phyloP scores from a whole-genome alignment of 495 filamentous ascomycete species.

The Tuber umbilicatum region DNA sequence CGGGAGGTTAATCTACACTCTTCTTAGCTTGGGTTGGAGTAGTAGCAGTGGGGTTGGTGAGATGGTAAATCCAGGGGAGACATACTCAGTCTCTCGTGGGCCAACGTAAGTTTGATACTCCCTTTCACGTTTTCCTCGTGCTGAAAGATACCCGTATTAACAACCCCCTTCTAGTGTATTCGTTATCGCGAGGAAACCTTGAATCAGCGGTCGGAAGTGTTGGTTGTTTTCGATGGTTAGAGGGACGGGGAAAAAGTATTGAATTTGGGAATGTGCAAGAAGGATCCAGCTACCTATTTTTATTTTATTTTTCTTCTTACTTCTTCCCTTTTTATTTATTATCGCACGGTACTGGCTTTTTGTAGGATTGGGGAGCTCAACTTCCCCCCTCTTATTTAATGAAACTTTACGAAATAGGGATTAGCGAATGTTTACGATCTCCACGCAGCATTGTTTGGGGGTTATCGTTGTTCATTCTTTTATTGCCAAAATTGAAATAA shows the following conservation, averaged over 20 bases:
- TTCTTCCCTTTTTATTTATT: neutral
- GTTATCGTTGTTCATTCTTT: neutral
- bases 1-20: conserved; percentile 32
- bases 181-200: conserved; percentile 39
- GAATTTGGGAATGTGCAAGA: neutral
- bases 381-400: neutral
- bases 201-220: conserved; percentile 6
- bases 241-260: neutral
- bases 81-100: conserved; percentile 19
- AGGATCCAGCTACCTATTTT: neutral
- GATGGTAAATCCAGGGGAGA: conserved; percentile 27
- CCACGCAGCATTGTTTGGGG: neutral
- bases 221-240: neutral
- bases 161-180: conserved; percentile 28
- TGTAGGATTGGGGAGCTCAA: neutral
- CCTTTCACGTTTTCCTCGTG: neutral
- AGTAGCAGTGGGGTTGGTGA: conserved; percentile 19
- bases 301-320: conserved; percentile 7
- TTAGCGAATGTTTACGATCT: neutral
- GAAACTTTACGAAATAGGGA: neutral
- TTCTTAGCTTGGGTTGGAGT: conserved; percentile 36
- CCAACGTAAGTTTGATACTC: conserved; percentile 24
- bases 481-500: conserved; percentile 1
- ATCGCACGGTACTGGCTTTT: neutral
- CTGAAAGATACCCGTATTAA: neutral